These are phyloP conservation scores for Chenopodium quinoa DNA, from an alignment of 148 eudicot genomes.

Conservation along the genomic window DNA sequence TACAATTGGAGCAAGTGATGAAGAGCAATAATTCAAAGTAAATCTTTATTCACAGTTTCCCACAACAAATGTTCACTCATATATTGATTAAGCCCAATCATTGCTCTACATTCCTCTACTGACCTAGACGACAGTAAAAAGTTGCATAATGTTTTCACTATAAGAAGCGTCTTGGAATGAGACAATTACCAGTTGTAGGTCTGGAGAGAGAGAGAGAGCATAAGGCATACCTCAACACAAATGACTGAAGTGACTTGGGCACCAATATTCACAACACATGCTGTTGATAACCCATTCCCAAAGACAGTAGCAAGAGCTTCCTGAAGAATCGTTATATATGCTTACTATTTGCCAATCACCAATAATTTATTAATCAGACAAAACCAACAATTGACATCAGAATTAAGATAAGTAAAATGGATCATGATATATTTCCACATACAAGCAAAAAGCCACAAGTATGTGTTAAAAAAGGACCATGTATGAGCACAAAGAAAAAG, in stretches of 20 bases:
- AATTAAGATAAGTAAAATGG: not conserved
- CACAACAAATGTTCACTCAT: not conserved
- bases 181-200: not conserved
- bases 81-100: not conserved
- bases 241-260: constrained; percentile 91
- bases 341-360: not conserved
- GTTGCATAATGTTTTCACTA: not conserved
- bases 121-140: not conserved
- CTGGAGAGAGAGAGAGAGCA: not conserved
- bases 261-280: constrained; percentile 89
- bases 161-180: not conserved
- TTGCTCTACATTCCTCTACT: not conserved
- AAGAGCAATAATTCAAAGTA: no score
- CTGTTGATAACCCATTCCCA: constrained; percentile 97
- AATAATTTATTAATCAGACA: not conserved
- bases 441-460: not conserved
- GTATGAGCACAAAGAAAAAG: not conserved
- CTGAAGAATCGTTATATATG: constrained; percentile 39
- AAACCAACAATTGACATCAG: not conserved
- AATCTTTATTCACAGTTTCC: no score
- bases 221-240: constrained; percentile 75
- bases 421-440: not conserved
- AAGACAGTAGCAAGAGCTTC: constrained; percentile 97
- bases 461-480: not conserved
- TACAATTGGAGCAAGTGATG: not conserved